Evolutionary conservation across 352 stramenopile species (phyloP), one percentile per base, ranked within the genome.

Genomic region (Phytophthora pini): DNA sequence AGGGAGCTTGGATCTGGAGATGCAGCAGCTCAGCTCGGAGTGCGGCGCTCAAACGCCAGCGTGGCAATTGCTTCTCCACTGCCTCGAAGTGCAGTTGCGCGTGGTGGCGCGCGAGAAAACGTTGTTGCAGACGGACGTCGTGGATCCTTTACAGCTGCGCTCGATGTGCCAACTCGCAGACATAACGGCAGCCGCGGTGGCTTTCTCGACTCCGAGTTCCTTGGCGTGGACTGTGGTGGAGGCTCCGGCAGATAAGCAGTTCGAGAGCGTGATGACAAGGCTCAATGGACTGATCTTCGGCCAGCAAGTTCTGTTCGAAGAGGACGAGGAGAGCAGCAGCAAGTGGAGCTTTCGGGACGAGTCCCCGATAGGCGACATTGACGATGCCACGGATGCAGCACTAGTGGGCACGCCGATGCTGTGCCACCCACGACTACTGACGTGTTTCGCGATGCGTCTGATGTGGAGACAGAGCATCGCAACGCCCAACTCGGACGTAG

Each of bases 271-370:
- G 2, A 74, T 86, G 49, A 65, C 66, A 26, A 70, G 72, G 29
- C 68, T 87, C 0, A 87, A 85, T 61, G 74, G 79, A 12, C 67
- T 89, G 11, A 68, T 93, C n/a, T 93, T 93, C 60, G 84, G 84
- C 0, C 79, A 86, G 29, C 79, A 84, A 39, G 84, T 93, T 9
- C 58, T 93, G 4, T 92, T 92, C 57, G 79, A 87, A 40, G 77
- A 91, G 63, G 81, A 89, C 22, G 77, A 88, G 32, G 65, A 79
- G 12, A 22, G 39, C 15, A 61, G 52, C 43, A 29, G 56, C 24
- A 70, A 66, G 12, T 65, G 38, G 36, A 62, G 22, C n/a, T 24
- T 52, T 20, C 17, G 17, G 17, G 17, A 20, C 17, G 17, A 20
- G 32, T 29, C 49, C 15, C 50, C 65, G 27, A 56, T 56, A 10